Conservation (phyloP, 2,329 filamentous ascomycete genomes). For the Ascochyta rabiei region DNA sequence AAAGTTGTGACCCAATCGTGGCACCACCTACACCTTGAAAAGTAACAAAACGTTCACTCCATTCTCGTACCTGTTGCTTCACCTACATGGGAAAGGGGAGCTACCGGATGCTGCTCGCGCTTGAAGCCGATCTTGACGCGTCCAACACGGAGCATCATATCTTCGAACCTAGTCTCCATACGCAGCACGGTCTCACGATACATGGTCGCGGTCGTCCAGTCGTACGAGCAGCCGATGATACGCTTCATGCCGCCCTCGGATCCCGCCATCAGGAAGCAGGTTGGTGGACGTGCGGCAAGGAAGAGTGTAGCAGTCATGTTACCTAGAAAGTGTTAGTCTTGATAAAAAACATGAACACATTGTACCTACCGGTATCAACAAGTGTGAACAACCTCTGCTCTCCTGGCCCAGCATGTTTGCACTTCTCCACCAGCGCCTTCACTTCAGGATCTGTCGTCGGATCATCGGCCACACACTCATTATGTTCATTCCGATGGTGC, state of each 20-base stretch:
- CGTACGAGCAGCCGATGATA: conserved; percentile 54
- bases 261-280: conserved; percentile 53
- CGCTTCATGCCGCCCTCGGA: conserved; percentile 55
- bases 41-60: neutral
- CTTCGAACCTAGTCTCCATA: conserved; percentile 48
- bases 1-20: neutral
- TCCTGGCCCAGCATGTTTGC: conserved; percentile 29
- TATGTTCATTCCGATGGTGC: conserved; percentile 38
- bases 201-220: conserved; percentile 51
- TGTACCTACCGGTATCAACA: conserved; percentile 43
- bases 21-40: neutral
- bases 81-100: conserved; percentile 34
- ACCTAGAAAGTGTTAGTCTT: conserved; percentile 22
- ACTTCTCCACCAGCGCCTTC: conserved; percentile 27
- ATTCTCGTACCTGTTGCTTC: conserved; percentile 28
- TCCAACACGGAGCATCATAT: conserved; percentile 43
- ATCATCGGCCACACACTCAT: conserved; percentile 42
- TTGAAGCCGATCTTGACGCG: conserved; percentile 43
- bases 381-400: conserved; percentile 37
- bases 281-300: conserved; percentile 48
- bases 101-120: conserved; percentile 38
- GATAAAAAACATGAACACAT: neutral
- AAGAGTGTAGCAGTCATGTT: conserved; percentile 55
- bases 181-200: conserved; percentile 54
- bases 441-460: conserved; percentile 34